Evolutionary conservation across 495 filamentous ascomycete genomes (phyloP), one percentile per base, ranked within the genome.

Genomic region (Sphaerosporella brunnea): DNA sequence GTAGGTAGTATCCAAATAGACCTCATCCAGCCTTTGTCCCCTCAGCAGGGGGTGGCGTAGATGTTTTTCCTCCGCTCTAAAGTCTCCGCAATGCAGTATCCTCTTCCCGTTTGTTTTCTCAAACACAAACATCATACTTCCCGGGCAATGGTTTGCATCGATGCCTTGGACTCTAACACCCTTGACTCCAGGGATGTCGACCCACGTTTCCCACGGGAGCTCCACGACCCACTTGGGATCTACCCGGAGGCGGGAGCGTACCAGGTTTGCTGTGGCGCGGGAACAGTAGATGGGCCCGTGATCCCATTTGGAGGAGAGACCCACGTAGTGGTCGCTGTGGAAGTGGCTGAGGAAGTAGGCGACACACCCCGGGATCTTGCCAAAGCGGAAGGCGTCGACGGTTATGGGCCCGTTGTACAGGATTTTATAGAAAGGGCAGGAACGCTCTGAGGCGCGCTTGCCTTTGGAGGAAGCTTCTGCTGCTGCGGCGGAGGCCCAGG

Each of bases 291-390:
- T 96, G 1, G 85, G 88, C 0, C 90, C 90, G 60, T 96, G 88
- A 45, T 70, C 73, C 90, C 90, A 99, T 37, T 71, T 82, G 8
- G 79, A 75, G 19, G 80, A 87, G 2, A 99, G 69, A 1, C 90
- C 90, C 25, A 93, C 74, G 60, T 99, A 99, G 56, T 99, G 90
- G 59, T 99, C 90, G 51, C 82, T 92, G 63, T 99, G 90, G 53
- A 95, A 99, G 59, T 99, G 90, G 53, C 84, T 93, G 21, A 99
- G 72, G 57, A 99, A 99, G 61, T 99, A 99, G 18, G 88, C 90
- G 40, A 82, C 79, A 60, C 84, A 92, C 0, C 83, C 86, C 61
- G 92, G 74, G 0, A 99, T 81, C 2, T 84, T 82, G 2, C 90
- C 92, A 57, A 96, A 99, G 4, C 86, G 76, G 63, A 99, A 96